Conservation (phyloP, 2,329 filamentous ascomycete species). For the Penicillium sp. region DNA sequence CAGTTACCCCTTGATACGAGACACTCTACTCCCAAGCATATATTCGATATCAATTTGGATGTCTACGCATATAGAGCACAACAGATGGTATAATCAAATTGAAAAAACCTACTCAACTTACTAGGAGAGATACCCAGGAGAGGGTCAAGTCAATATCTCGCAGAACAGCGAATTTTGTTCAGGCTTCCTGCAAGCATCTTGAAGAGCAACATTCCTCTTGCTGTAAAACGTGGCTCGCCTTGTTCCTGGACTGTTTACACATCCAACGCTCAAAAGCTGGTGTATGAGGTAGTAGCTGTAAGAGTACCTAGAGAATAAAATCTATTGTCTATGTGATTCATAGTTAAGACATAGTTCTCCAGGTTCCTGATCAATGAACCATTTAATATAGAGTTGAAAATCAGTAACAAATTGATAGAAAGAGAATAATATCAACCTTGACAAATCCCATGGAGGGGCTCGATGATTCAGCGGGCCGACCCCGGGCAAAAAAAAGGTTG, state of each 20-base stretch:
- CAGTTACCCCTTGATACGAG: too few species aligned
- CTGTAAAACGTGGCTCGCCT: constrained; percentile 38
- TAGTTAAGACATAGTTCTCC: not conserved
- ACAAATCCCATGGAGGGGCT: too few species aligned
- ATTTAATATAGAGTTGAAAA: not conserved
- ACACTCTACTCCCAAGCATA: too few species aligned
- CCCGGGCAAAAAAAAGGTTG: constrained; percentile 16
- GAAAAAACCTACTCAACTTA: too few species aligned
- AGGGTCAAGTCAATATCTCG: constrained; percentile 20
- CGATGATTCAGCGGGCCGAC: constrained; percentile 20
- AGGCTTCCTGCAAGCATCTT: constrained; percentile 35
- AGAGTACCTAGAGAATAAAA: constrained; percentile 26
- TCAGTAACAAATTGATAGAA: not conserved
- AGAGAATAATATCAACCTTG: not conserved
- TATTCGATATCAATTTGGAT: too few species aligned
- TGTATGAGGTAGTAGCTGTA: constrained; percentile 49
- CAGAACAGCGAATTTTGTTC: constrained; percentile 44
- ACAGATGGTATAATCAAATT: too few species aligned
- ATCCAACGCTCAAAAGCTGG: constrained; percentile 25
- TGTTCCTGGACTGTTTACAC: constrained; percentile 41
- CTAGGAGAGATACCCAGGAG: too few species aligned
- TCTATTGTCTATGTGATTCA: not conserved
- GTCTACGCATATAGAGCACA: too few species aligned
- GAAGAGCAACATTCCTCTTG: constrained; percentile 41
- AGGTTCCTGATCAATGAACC: not conserved